These are phyloP conservation scores for Parsonsia alboflavescens DNA, from an alignment of 257 asterid species.

Conservation along the genomic window DNA sequence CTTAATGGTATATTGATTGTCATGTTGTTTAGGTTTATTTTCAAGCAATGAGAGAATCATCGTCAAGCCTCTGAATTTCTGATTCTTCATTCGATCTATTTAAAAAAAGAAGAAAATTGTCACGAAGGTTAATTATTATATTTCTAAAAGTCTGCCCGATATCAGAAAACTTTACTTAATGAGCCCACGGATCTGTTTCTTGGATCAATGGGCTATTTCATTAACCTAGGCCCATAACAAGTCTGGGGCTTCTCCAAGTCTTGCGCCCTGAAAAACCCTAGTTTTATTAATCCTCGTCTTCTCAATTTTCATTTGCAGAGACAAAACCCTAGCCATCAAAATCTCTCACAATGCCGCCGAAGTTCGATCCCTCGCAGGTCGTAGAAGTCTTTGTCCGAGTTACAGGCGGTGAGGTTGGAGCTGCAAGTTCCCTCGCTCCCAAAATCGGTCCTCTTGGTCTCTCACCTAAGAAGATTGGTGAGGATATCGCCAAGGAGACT, in stretches of 20 bases:
- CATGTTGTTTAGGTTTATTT: too few species aligned
- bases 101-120: too few species aligned
- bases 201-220: neutral
- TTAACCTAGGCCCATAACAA: neutral
- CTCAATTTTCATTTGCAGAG: neutral
- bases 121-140: too few species aligned
- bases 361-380: constrained; percentile 66
- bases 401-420: constrained; percentile 73
- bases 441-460: constrained; percentile 76
- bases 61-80: too few species aligned
- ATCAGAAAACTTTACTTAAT: too few species aligned
- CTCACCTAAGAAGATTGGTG: constrained; percentile 66
- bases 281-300: neutral
- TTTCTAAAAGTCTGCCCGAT: too few species aligned
- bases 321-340: constrained; percentile 30
- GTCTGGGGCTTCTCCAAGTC: neutral
- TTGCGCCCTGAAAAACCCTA: neutral
- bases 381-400: constrained; percentile 72
- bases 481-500: constrained; percentile 68
- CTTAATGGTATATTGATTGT: too few species aligned
- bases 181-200: neutral
- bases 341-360: constrained; percentile 51
- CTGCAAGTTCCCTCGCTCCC: constrained; percentile 71
- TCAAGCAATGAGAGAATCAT: too few species aligned
- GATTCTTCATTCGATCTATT: too few species aligned